Base-by-base conservation (phyloP, 768 basidiomycete species). In the Lactarius evosmus region DNA sequence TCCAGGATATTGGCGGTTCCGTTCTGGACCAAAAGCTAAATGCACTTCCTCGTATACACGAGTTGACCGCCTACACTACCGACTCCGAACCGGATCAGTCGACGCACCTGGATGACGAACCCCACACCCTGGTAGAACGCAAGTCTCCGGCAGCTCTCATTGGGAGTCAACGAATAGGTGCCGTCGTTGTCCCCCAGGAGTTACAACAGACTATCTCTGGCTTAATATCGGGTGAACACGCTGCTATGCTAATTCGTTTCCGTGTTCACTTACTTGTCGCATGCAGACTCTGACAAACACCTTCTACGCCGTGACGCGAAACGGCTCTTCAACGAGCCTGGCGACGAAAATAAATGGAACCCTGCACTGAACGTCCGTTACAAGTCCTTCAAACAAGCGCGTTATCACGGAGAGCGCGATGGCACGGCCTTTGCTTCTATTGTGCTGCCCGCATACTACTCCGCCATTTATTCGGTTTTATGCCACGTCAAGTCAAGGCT, bases 401-500 rank as follows among this genome's bases (percentile, higher is more conserved):
- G 74, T 61, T 81, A 81, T 30, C 89, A 90, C 73, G 77, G 78
- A 44, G 79, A 82, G 60, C 81, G 88, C 30, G 90, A 94, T 67
- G 91, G 87, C 27, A 86, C 89, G 29, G 93, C 93, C 5, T 95
- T 94, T 72, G 88, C 89, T 16, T 86, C 90, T 14, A 81, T 95
- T 55, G 89, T 87, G n/a, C 81, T 95, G 67, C 93, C 93, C 1
- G 85, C 87, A 3, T 89, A 94, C 75, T 95, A 90, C 72, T 84
- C 91, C 52, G 91, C 86, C 2, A 88, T 94, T 56, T 80, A 77
- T 55, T 78, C 88, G n/a, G 91, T 95, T 6, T 75, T 95, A 19
- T 77, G 82, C 53, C 86, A 92, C 66, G 68, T 86, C 40, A 87
- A 83, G 64, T 80, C 76, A 54, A 79, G 93, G 60, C 69, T 93